Base-by-base conservation (phyloP, 2,329 filamentous ascomycete species). In the Alternaria gansuensis region DNA sequence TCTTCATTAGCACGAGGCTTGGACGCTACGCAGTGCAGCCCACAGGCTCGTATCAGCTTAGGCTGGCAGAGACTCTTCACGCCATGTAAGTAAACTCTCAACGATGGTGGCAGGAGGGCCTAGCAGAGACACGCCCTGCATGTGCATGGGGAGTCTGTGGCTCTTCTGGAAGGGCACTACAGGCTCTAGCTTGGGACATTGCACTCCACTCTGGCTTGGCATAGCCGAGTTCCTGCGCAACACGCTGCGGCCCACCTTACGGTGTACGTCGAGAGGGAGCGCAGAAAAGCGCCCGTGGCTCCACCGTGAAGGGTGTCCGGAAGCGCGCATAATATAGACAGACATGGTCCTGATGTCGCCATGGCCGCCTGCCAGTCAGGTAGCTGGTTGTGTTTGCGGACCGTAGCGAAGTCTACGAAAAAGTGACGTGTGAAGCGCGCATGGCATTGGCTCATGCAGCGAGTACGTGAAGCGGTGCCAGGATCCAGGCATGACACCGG, bases 201-300 rank as follows among this genome's bases (percentile, higher is more conserved):
- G 53, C 60, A 62, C 60, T 63, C 59, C 60, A 62, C 60, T 62
- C 58, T 34, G 6, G 46, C 43, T 49, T 49, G 55, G 57, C 61
- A 57, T 66, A 61, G 65, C 60, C 59, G 65, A 60, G 48, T 63
- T 61, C 44, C 64, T 67, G 64, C 60, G 59, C 62, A 56, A 65
- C 65, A 64, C 57, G 52, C 51, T 62, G 67, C 64, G 67, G 64
- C 51, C 65, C 62, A 70, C 65, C 53, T 70, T 64, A 67, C 65
- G 43, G 54, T 50, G 51, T 64, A 67, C 65, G 43, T 58, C 55
- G 51, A 52, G 36, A 41, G 50, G 21, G 51, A 29, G 51, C 40
- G 57, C 57, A 60, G 59, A 59, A 51, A 54, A 49, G 43, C 43
- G 41, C 33, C 56, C 53, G 44, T 51, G 54, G 54, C 50, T 54